These are phyloP conservation scores for Aegilops speltoides DNA, from an alignment of 176 grass and related monocot genomes.

Conservation along the genomic window DNA sequence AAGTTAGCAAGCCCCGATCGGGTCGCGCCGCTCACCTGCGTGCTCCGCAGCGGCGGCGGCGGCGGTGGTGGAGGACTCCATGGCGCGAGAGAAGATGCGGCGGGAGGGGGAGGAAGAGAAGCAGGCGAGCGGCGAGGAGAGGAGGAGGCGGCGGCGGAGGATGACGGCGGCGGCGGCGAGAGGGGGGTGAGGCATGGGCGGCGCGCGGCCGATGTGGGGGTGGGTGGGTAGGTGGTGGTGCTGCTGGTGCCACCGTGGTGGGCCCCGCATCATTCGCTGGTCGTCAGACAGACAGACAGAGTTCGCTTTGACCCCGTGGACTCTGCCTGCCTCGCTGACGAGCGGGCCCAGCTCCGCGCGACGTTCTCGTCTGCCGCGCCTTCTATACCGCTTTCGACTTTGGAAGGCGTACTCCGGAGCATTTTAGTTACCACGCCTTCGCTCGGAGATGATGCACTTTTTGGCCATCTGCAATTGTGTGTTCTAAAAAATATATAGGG, in stretches of 20 bases:
- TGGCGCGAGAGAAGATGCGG: conserved; percentile 17
- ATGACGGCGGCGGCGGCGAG: not conserved
- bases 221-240: conserved; percentile 2
- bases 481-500: too few relatives aligned
- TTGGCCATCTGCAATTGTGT: too few relatives aligned
- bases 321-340: too few relatives aligned
- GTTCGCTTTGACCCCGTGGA: not conserved
- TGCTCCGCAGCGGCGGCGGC: not conserved
- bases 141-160: conserved; percentile 21
- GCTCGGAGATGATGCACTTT: too few relatives aligned
- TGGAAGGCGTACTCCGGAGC: too few relatives aligned
- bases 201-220: not conserved
- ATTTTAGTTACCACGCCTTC: too few relatives aligned
- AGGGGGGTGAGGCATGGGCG: conserved; percentile 29
- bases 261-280: not conserved
- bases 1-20: too few relatives aligned
- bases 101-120: not conserved
- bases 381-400: too few relatives aligned
- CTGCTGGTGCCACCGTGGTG: conserved; percentile 22
- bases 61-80: conserved; percentile 4
- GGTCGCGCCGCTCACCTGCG: conserved; percentile 20
- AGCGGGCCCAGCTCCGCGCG: too few relatives aligned
- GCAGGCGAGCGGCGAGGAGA: not conserved
- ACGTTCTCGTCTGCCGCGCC: too few relatives aligned
- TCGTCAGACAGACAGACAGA: not conserved